Percentiles rank a stretch among this genome's conserved stretches.
Evolutionary conservation across 2,329 filamentous ascomycete genomes (phyloP).

Genomic region (Metarhizium album): DNA sequence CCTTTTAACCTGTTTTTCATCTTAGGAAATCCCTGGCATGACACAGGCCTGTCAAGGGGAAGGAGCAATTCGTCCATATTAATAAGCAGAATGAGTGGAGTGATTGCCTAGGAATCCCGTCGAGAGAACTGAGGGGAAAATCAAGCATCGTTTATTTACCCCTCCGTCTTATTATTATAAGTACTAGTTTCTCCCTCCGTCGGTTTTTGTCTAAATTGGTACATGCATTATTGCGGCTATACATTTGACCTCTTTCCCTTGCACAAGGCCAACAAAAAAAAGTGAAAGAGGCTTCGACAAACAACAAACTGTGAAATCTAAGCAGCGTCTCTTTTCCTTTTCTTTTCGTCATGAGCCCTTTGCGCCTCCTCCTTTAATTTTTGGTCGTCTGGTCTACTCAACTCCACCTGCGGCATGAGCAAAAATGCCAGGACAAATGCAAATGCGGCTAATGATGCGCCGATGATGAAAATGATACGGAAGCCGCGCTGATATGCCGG

Average conservation of each 20-base stretch:
- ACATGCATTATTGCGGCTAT: neutral
- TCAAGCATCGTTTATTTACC: too few species aligned
- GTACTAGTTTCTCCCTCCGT: too few species aligned
- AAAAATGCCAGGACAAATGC: conserved; percentile 27
- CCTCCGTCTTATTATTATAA: too few species aligned
- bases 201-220: neutral
- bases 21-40: neutral
- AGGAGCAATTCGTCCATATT: too few species aligned
- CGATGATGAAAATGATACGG: conserved; percentile 27
- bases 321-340: conserved; percentile 5
- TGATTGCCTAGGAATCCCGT: too few species aligned
- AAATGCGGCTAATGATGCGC: conserved; percentile 23
- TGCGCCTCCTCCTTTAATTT: conserved; percentile 25
- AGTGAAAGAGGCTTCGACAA: neutral
- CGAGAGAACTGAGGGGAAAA: too few species aligned
- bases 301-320: neutral
- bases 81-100: too few species aligned
- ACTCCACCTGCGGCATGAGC: conserved; percentile 29
- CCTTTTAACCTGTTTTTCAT: neutral
- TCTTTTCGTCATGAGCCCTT: conserved; percentile 11
- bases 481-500: conserved; percentile 27
- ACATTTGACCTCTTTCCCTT: neutral
- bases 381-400: conserved; percentile 25
- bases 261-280: neutral
- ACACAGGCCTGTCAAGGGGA: too few species aligned